These are phyloP conservation scores for Paramyrothecium sp. DNA, from an alignment of 2,329 filamentous ascomycete species.

Conservation along the genomic window DNA sequence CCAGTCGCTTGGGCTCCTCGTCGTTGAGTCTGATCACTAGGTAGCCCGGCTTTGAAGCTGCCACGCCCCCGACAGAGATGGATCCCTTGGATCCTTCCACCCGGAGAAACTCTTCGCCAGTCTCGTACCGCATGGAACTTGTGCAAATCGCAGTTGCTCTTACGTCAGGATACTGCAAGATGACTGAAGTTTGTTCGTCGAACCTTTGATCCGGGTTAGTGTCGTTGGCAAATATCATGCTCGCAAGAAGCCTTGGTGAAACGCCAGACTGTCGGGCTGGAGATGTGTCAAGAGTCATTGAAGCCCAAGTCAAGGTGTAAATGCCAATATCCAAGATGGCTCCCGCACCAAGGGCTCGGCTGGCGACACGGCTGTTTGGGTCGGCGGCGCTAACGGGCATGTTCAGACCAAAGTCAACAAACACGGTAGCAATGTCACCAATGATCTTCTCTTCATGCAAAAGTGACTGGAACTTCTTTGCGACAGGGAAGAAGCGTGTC, in stretches of 20 bases:
- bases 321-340: slow-evolving; percentile 1
- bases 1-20: slow-evolving; percentile 27
- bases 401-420: slow-evolving; percentile 34
- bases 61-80: slow-evolving; percentile 16
- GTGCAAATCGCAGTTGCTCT: too few species aligned
- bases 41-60: slow-evolving; percentile 26
- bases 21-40: slow-evolving; percentile 32
- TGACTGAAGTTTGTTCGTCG: background rate
- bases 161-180: too few species aligned
- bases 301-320: slow-evolving; percentile 8
- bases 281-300: slow-evolving; percentile 41
- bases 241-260: background rate
- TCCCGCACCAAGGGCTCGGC: background rate
- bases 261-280: slow-evolving; percentile 33
- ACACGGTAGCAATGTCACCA: slow-evolving; percentile 34
- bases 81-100: background rate
- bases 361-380: background rate
- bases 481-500: slow-evolving; percentile 40
- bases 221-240: too few species aligned
- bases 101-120: too few species aligned
- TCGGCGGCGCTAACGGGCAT: slow-evolving; percentile 26
- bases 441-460: slow-evolving; percentile 38
- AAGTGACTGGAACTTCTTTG: slow-evolving; percentile 28
- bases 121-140: too few species aligned
- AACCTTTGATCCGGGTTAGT: too few species aligned